Conservation (phyloP, 257 asterid species). For the Ilex aquifolium region DNA sequence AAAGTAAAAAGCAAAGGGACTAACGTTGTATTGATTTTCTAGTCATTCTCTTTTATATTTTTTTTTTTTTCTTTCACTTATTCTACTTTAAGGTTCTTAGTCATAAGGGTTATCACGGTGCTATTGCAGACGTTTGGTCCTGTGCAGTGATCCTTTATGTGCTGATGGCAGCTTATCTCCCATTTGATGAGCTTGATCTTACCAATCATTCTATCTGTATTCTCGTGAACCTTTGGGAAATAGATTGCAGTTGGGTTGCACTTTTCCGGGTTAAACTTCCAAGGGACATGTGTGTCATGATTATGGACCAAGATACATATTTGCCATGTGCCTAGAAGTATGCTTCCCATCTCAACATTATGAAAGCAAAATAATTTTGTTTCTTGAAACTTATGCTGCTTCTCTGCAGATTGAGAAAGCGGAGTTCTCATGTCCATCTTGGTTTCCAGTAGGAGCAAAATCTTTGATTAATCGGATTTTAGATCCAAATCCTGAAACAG, state of each 20-base stretch:
- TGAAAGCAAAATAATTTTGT: too few relatives aligned
- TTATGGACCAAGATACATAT: too few relatives aligned
- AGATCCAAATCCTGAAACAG: slow-evolving; percentile 86
- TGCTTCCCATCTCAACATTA: neutral
- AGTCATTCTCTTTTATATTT: slow-evolving; percentile 3
- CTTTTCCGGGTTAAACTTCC: neutral
- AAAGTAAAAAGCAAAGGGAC: slow-evolving; percentile 5
- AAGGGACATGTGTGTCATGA: slow-evolving; percentile 7
- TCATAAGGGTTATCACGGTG: slow-evolving; percentile 96
- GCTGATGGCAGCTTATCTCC: slow-evolving; percentile 91
- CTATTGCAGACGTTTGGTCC: slow-evolving; percentile 95
- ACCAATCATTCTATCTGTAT: slow-evolving; percentile 58
- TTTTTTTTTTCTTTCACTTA: neutral
- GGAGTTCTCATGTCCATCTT: slow-evolving; percentile 80
- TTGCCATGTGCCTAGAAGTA: neutral
- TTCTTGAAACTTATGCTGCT: neutral
- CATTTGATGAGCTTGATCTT: slow-evolving; percentile 96
- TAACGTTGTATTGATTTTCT: slow-evolving; percentile 1
- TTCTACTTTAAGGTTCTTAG: slow-evolving; percentile 64
- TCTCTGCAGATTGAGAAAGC: slow-evolving; percentile 87
- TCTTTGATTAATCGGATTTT: slow-evolving; percentile 75
- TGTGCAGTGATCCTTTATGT: slow-evolving; percentile 97
- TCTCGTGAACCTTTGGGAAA: too few relatives aligned
- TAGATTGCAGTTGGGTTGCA: slow-evolving; percentile 6
- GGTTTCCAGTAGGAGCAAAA: slow-evolving; percentile 95